Base-by-base conservation (phyloP, 1,139 yeast genomes). In the Diutina sp. region DNA sequence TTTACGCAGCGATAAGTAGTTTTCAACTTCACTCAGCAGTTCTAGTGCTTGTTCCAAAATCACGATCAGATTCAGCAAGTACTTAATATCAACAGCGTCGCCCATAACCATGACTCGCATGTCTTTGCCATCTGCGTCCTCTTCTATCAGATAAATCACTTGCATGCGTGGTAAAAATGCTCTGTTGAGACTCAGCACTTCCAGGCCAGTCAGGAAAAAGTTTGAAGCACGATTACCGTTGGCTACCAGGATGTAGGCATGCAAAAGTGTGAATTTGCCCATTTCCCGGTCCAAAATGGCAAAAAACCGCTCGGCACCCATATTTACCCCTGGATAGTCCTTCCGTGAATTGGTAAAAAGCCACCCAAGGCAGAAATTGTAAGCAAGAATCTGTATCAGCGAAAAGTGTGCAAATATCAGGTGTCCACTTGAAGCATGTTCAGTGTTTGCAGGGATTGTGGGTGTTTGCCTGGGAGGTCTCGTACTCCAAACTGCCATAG, bases 361-460 rank as follows among this genome's bases (percentile, higher is more conserved):
- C 90, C 95, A 88, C 0, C 95, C 96, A 45, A 85, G 59, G 63
- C 95, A 86, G 60, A 87, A 77, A 61, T 85, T 82, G 61, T 84
- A 80, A 0, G 90, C 79, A 11, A 84, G 67, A 54, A 87, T 74
- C 57, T 82, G 86, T 50, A 87, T 72, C 0, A 87, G 69, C 18
- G 79, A 70, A 59, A 79, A 73, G 57, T 54, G 29, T 12, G 32
- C 53, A 16, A 50, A 50, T 21, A 46, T 18, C 41, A 35, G 41
- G 4, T 35, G n/a, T 35, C 41, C n/a, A 11, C 41, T 21, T 21
- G 25, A 21, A 21, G 25, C 25, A 21, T 21, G 25, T 21, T 21
- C 25, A 21, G 25, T 21, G 41, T 11, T 35, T 35, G 14, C 41
- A 35, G 14, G 6, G 3, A 9, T 12, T 7, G 14, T 12, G 11